phyloP scores from a whole-genome alignment of 2,329 filamentous ascomycete species.

The Aspergillus quadricinctus region DNA sequence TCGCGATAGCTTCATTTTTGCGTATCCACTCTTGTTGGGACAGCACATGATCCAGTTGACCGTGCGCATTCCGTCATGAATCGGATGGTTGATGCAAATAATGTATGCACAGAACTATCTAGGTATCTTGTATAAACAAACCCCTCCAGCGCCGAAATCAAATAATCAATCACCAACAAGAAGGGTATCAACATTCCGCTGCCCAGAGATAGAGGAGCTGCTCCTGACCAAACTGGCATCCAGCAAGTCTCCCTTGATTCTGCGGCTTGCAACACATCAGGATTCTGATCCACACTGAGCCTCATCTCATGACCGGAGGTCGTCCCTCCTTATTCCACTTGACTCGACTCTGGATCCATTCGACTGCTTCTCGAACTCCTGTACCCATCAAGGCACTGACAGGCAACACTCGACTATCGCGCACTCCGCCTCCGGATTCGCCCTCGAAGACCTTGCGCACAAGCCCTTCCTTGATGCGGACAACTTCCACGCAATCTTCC shows the following conservation, averaged over 20 bases:
- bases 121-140: slow-evolving; percentile 10
- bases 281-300: background rate
- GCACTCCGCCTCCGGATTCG: slow-evolving; percentile 77
- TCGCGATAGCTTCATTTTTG: background rate
- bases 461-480: slow-evolving; percentile 92
- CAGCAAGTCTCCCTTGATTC: background rate
- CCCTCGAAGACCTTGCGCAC: slow-evolving; percentile 95
- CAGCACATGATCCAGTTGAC: no score
- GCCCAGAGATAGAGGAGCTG: background rate
- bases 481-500: slow-evolving; percentile 96
- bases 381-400: slow-evolving; percentile 78
- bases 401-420: slow-evolving; percentile 86
- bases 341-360: slow-evolving; percentile 87
- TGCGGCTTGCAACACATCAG: background rate
- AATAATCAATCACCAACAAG: background rate
- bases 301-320: slow-evolving; percentile 85
- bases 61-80: background rate
- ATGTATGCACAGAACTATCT: slow-evolving; percentile 4
- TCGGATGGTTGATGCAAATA: background rate
- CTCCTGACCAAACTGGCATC: background rate
- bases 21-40: background rate
- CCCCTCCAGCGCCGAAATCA: slow-evolving; percentile 4
- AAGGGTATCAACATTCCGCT: background rate
- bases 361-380: slow-evolving; percentile 91
- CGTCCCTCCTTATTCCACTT: slow-evolving; percentile 95